Evolutionary conservation across 805 yeast genomes (phyloP).

Genomic region (Kodamaea laetipori): DNA sequence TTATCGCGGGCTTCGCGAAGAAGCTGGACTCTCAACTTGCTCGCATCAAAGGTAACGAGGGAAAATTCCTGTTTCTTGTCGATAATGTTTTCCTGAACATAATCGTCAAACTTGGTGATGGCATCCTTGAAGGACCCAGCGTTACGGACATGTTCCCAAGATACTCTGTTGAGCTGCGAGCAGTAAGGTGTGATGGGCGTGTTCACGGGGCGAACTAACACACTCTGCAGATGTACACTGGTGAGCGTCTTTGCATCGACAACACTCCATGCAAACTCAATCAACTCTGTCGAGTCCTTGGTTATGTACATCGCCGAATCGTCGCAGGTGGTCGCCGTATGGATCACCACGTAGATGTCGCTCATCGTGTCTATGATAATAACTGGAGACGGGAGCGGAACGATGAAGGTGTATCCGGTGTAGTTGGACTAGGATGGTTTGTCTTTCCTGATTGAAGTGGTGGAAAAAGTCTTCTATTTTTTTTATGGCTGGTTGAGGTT

Average conservation of each 20-base stretch:
- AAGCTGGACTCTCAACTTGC: conserved; percentile 75
- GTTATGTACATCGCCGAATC: conserved; percentile 59
- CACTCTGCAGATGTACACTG: conserved; percentile 44
- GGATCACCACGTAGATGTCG: conserved; percentile 61
- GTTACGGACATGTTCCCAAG: conserved; percentile 61
- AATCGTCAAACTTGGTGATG: conserved; percentile 53
- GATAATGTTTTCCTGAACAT: conserved; percentile 46
- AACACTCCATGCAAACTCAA: conserved; percentile 67
- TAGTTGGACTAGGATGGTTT: not conserved
- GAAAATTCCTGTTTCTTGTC: conserved; percentile 53
- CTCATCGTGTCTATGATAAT: conserved; percentile 44
- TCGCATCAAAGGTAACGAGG: conserved; percentile 65
- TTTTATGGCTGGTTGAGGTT: conserved; percentile 2
- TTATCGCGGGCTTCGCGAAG: conserved; percentile 82
- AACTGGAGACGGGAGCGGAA: no score
- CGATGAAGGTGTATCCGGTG: no score
- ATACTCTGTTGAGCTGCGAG: conserved; percentile 51
- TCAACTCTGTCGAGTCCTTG: conserved; percentile 68
- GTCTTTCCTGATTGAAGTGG: conserved; percentile 1
- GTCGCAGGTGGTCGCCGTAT: conserved; percentile 67
- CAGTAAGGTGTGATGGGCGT: conserved; percentile 66
- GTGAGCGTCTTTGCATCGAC: conserved; percentile 56
- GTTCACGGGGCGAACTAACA: conserved; percentile 59
- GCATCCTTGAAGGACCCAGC: conserved; percentile 67
- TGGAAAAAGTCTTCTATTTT: conserved; percentile 4